Percentiles rank a stretch among this genome's conserved stretches.
phyloP scores from a whole-genome alignment of 2,329 filamentous ascomycete species.

The Colletotrichum gigasporum region DNA sequence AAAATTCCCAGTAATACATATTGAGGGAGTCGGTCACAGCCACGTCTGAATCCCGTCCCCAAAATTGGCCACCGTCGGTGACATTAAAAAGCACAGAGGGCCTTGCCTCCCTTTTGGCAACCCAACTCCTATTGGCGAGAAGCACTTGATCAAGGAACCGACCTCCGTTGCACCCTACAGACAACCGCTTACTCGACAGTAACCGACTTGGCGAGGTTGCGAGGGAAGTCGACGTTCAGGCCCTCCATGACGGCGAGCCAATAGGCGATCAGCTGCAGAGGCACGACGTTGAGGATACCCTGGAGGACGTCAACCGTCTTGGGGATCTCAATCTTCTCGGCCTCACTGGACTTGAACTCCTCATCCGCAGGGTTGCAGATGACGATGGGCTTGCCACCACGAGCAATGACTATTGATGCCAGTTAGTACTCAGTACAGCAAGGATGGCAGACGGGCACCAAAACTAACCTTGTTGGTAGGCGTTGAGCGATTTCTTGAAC shows the following conservation, averaged over 20 bases:
- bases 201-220: constrained; percentile 98
- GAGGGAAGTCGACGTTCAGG: constrained; percentile 97
- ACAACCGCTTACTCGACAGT: constrained; percentile 85
- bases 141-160: constrained; percentile 18
- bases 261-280: constrained; percentile 97
- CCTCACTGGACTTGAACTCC: constrained; percentile 88
- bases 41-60: constrained; percentile 1
- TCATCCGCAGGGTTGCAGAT: constrained; percentile 93
- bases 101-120: constrained; percentile 29
- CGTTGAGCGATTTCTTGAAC: constrained; percentile 99
- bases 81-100: constrained; percentile 20
- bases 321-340: constrained; percentile 97
- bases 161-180: neutral
- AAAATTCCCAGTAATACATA: constrained; percentile 28
- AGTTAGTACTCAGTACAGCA: neutral
- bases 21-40: neutral
- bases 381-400: constrained; percentile 94
- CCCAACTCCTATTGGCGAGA: constrained; percentile 25
- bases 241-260: constrained; percentile 97
- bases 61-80: constrained; percentile 8
- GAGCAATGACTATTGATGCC: constrained; percentile 84
- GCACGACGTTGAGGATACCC: constrained; percentile 97
- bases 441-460: neutral
- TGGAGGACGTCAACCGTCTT: constrained; percentile 95
- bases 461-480: constrained; percentile 89